These are phyloP conservation scores for Biscutella laevigata DNA, from an alignment of 441 rosid genomes.

Conservation along the genomic window DNA sequence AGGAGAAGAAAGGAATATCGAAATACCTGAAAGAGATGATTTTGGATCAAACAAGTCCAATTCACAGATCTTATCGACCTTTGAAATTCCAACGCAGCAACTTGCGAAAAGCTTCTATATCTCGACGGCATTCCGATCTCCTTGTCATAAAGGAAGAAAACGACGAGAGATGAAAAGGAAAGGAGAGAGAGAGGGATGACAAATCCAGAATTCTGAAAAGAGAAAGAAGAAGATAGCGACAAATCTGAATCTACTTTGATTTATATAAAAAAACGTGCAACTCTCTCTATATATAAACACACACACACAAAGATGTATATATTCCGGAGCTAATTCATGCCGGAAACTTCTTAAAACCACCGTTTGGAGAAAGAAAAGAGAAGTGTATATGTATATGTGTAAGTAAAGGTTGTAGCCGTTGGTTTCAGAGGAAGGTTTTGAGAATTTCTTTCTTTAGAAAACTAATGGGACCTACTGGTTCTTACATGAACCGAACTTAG, in stretches of 20 bases:
- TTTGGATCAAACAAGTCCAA: conserved; percentile 12
- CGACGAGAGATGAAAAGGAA: not conserved
- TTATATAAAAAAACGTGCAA: conserved; percentile 4
- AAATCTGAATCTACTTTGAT: conserved; percentile 14
- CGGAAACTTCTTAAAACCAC: conserved; percentile 11
- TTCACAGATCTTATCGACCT: conserved; percentile 31
- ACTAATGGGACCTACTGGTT: conserved; percentile 17
- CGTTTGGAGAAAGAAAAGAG: not conserved
- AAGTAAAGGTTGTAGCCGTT: conserved; percentile 27
- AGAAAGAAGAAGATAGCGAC: conserved; percentile 18
- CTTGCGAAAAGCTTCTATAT: not conserved
- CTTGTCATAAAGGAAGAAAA: conserved; percentile 2
- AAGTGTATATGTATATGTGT: conserved; percentile 18
- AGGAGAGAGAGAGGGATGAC: not conserved
- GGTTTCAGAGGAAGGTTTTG: conserved; percentile 26
- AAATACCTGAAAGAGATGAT: conserved; percentile 27
- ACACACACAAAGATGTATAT: not conserved
- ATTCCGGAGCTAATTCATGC: not conserved
- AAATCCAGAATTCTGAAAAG: conserved; percentile 17
- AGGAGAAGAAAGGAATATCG: not conserved
- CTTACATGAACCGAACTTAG: conserved; percentile 33
- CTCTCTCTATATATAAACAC: not conserved
- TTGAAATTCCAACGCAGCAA: conserved; percentile 3
- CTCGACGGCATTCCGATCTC: conserved; percentile 16
- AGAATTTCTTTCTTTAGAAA: conserved; percentile 7